Evolutionary conservation across 257 asterid genomes (phyloP), one percentile per base, ranked within the genome.

Genomic region (Scutellaria minor): DNA sequence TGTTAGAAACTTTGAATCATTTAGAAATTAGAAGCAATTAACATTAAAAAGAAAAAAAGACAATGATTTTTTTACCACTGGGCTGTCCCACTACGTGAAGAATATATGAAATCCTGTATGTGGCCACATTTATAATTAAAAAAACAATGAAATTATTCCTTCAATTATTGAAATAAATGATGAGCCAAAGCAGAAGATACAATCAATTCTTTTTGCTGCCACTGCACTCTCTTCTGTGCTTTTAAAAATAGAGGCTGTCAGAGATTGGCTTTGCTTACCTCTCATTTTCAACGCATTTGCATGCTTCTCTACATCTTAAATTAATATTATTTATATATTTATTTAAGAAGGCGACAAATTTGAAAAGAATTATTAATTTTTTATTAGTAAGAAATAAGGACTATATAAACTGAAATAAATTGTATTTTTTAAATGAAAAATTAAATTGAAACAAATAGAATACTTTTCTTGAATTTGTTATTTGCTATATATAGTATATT

Each of bases 251-350:
- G 60, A 50, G 66, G 63, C 61, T 50, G 44, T 31, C 72, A 81
- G 56, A 27, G 61, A 15, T 59, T 62, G 71, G 47, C 20, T 65
- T 14, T 71, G 64, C 27, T 24, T 61, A 56, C 46, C 60, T 69
- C 66, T 41, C 51, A 15, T 51, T 70, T 65, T 58, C 70, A 77
- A 50, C 75, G 74, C 46, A 65, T 42, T 68, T 20, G 70, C 35
- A 71, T 77, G 15, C 72, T 67, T 53, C 70, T 24, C 37, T 31
- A 31, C 37, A 31, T 31, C 37, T 31, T 31, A 31, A 1, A 2
- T 31, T 31, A 2, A 31, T 31, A 31, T 31, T 3, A 31, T 31
- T 1, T 3, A 31, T 31, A 31, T 31, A 31, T 24, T 1, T 24
- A 24, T 18, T 18, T 18, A 18, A 18, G 18, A 18, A 18, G 18